Conservation (phyloP, 1,284 basidiomycete species). For the Rhodofomes roseus region DNA sequence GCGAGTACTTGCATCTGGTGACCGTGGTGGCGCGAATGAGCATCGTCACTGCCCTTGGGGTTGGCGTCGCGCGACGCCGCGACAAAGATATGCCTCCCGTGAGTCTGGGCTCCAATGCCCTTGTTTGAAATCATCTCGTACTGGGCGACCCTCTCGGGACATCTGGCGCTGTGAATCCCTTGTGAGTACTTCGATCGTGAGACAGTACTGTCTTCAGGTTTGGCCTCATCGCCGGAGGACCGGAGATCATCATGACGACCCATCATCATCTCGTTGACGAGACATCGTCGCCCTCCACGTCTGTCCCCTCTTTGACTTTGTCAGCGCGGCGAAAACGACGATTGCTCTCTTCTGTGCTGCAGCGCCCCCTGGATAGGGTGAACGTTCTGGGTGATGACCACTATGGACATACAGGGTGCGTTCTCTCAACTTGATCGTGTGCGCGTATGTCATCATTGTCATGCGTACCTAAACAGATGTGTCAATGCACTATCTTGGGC, state of each 20-base stretch:
- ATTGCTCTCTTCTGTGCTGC: conserved; percentile 11
- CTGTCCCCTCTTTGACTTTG: conserved; percentile 1
- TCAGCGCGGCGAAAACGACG: conserved; percentile 8
- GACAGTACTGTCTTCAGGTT: too few relatives aligned
- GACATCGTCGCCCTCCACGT: not conserved
- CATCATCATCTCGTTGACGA: not conserved
- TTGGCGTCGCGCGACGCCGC: too few relatives aligned
- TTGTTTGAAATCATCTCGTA: not conserved
- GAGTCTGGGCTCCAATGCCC: too few relatives aligned
- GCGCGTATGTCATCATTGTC: not conserved
- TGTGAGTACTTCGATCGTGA: too few relatives aligned
- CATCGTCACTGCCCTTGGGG: not conserved
- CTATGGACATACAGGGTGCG: conserved; percentile 62
- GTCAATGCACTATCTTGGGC: conserved; percentile 89
- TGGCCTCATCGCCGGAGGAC: too few relatives aligned
- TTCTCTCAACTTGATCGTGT: not conserved
- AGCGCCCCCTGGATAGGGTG: conserved; percentile 41
- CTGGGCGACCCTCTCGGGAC: too few relatives aligned
- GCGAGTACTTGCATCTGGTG: too few relatives aligned
- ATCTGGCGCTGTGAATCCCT: too few relatives aligned
- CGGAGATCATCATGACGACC: too few relatives aligned
- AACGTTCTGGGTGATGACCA: conserved; percentile 59
- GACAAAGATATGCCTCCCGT: too few relatives aligned
- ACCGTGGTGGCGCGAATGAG: not conserved
- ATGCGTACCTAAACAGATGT: conserved; percentile 44